Evolutionary conservation across 2,329 filamentous ascomycete genomes (phyloP), one percentile per base, ranked within the genome.

Genomic region (Daldinia sp.): DNA sequence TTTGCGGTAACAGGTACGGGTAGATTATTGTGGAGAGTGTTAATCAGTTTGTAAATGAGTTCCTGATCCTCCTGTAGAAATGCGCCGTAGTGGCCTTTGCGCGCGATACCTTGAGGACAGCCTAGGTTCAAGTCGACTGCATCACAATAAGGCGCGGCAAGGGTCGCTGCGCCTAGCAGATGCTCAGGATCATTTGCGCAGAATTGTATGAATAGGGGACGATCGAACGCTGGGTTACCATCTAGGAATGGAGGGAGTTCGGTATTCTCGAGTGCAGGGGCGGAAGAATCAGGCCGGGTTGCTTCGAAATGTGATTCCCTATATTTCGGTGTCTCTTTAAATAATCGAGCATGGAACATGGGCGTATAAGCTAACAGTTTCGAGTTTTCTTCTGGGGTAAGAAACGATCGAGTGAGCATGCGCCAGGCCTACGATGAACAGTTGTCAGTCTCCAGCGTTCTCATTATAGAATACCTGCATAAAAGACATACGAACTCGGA

Each of bases 61-160:
- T 90, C 88, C 84, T 93, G 94, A 75, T 98, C 92, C 79, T 99
- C 96, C 80, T 99, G 96, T 73, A 99, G 80, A 76, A 98, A 99
- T 0, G 95, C 92, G 23, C 96, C 96, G 76, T 99, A 99, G 78
- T 93, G 90, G 7, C 96, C 96, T 78, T 92, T 92, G 78, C 89
- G 89, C 37, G 96, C 96, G 73, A 99, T 99, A 1, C 95, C 95
- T 78, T 99, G 96, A 0, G 96, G 96, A 81, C 96, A 99, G 6
- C 96, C 96, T 4, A 99, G 85, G 78, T 99, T 99, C 74, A 99
- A 82, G 79, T 99, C 96, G 3, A 99, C 92, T 6, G 96, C 96
- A 79, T 99, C 96, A 80, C 95, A 98, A 79, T 94, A 92, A 0
- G 93, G 93, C 4, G 92, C 90, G 0, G 93, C 94, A 68, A 90